phyloP scores from a whole-genome alignment of 129 eudicot species.

The Lactuca saligna region DNA sequence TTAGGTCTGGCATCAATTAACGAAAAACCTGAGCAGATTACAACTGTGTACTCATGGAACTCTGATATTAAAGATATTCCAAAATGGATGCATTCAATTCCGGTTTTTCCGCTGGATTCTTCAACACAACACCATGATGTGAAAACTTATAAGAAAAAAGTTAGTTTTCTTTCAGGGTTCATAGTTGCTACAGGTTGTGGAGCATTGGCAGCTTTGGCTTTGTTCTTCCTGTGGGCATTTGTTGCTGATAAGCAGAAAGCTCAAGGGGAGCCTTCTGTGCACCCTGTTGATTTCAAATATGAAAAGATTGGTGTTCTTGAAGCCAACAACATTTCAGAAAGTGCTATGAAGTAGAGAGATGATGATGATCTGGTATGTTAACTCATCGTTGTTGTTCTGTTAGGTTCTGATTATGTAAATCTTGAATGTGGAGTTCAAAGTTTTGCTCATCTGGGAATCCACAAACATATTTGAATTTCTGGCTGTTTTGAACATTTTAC shows the following conservation, averaged over 20 bases:
- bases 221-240: constrained; percentile 47
- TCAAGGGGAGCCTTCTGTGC: constrained; percentile 23
- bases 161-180: constrained; percentile 44
- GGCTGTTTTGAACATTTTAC: constrained; percentile 5
- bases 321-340: constrained; percentile 27
- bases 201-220: constrained; percentile 50
- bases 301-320: constrained; percentile 58
- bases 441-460: constrained; percentile 16
- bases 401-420: constrained; percentile 14
- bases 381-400: constrained; percentile 9
- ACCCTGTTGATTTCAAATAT: constrained; percentile 51
- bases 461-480: neutral
- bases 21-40: constrained; percentile 36
- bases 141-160: constrained; percentile 28
- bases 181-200: constrained; percentile 53
- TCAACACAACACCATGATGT: constrained; percentile 3
- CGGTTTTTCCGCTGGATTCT: constrained; percentile 41
- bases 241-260: constrained; percentile 29
- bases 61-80: constrained; percentile 48
- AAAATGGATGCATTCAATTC: constrained; percentile 61
- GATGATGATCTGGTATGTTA: constrained; percentile 10
- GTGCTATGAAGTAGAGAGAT: constrained; percentile 38
- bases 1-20: constrained; percentile 51
- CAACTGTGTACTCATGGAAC: constrained; percentile 56
- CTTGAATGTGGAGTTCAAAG: constrained; percentile 21